Evolutionary conservation across 495 filamentous ascomycete genomes (phyloP).

Genomic region (Penicillium dipodomyicola): DNA sequence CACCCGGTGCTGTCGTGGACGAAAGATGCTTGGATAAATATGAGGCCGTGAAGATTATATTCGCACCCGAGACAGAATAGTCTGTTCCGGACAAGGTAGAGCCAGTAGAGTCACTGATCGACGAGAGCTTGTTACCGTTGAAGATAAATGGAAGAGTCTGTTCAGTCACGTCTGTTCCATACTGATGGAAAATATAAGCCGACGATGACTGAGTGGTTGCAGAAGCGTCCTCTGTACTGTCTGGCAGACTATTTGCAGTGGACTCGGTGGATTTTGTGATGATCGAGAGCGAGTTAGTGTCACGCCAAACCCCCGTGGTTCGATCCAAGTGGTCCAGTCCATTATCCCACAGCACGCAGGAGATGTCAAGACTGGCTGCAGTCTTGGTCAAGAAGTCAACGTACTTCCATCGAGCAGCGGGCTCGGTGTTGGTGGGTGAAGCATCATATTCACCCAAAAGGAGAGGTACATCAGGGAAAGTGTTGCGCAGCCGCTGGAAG

Average conservation of each 20-base stretch:
- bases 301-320: constrained; percentile 46
- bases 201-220: constrained; percentile 47
- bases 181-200: constrained; percentile 56
- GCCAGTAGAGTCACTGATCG: constrained; percentile 41
- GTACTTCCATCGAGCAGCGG: constrained; percentile 57
- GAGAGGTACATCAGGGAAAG: constrained; percentile 54
- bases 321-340: constrained; percentile 46
- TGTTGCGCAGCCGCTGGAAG: constrained; percentile 48
- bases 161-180: constrained; percentile 42
- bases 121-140: constrained; percentile 54
- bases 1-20: constrained; percentile 37
- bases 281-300: constrained; percentile 48
- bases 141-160: constrained; percentile 47
- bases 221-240: constrained; percentile 49
- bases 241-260: constrained; percentile 50
- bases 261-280: constrained; percentile 44
- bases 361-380: constrained; percentile 44
- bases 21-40: constrained; percentile 48
- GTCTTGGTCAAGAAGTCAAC: constrained; percentile 52
- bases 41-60: constrained; percentile 46
- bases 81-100: constrained; percentile 39
- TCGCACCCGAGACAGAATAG: constrained; percentile 43
- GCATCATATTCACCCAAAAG: constrained; percentile 61
- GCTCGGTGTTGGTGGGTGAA: constrained; percentile 47
- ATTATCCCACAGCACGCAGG: constrained; percentile 59